A percentile compares a stretch with the other conserved stretches of the same genome.
Conservation (phyloP, 805 yeast species). For the Torulaspora quercuum region DNA sequence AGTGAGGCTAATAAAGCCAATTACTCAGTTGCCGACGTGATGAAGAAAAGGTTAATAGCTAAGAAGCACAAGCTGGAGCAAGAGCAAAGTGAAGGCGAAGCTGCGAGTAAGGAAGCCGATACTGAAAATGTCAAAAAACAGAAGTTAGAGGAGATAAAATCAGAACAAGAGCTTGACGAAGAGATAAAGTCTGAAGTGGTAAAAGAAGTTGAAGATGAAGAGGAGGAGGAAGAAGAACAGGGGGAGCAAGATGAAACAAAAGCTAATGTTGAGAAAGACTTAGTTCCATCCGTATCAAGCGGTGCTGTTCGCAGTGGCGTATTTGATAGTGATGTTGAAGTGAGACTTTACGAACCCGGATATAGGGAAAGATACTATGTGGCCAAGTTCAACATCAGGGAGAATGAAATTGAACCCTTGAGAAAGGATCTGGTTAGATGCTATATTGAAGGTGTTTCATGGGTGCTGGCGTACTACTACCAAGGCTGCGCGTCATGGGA, state of each 20-base stretch:
- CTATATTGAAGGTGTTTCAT: constrained; percentile 93
- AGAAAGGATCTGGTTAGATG: constrained; percentile 60
- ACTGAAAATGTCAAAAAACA: constrained; percentile 16
- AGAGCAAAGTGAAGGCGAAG: constrained; percentile 22
- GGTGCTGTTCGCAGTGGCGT: constrained; percentile 35
- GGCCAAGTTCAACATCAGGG: constrained; percentile 60
- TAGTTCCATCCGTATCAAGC: constrained; percentile 29
- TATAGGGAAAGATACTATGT: constrained; percentile 77
- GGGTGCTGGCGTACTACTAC: constrained; percentile 91
- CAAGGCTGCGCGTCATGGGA: constrained; percentile 99
- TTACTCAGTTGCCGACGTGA: constrained; percentile 46
- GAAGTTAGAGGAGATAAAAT: constrained; percentile 10
- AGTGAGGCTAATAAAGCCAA: constrained; percentile 40
- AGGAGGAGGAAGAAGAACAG: constrained; percentile 18
- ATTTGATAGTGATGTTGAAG: constrained; percentile 47
- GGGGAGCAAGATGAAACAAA: constrained; percentile 19
- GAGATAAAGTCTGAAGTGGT: constrained; percentile 29
- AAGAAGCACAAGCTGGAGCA: constrained; percentile 29
- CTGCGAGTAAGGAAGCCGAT: constrained; percentile 15
- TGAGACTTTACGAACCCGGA: constrained; percentile 83
- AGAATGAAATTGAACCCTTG: constrained; percentile 51
- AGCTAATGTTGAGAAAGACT: constrained; percentile 20
- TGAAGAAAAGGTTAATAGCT: constrained; percentile 37
- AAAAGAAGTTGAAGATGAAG: constrained; percentile 19
- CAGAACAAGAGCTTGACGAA: constrained; percentile 14